Percentiles rank a stretch among this genome's conserved stretches.
phyloP scores from a whole-genome alignment of 2,329 filamentous ascomycete species.

The Colletotrichum endophyticum region DNA sequence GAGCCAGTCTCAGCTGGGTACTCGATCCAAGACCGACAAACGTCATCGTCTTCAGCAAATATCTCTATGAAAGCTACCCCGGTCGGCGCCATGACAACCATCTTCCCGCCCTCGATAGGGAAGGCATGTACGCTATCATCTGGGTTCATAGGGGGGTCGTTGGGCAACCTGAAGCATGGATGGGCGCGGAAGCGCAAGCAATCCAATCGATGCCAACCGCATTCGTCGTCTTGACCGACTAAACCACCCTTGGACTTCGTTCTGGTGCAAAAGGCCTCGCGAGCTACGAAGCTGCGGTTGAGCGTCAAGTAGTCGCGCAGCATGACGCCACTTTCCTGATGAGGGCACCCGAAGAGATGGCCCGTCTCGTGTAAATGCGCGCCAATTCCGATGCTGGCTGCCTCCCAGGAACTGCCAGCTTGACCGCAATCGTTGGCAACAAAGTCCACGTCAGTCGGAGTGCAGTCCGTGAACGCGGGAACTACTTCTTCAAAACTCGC shows the following conservation, averaged over 20 bases:
- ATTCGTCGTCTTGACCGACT: slow-evolving; percentile 80
- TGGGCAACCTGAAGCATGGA: slow-evolving; percentile 85
- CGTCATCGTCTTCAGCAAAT: slow-evolving; percentile 77
- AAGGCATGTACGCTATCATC: slow-evolving; percentile 87
- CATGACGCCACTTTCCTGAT: slow-evolving; percentile 93
- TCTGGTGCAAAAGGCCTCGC: slow-evolving; percentile 85
- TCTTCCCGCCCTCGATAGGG: slow-evolving; percentile 77
- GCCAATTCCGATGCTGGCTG: slow-evolving; percentile 92
- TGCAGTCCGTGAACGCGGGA: slow-evolving; percentile 88
- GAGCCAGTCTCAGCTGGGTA: slow-evolving; percentile 68
- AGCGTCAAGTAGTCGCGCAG: slow-evolving; percentile 83
- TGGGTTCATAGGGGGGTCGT: slow-evolving; percentile 66
- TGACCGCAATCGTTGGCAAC: slow-evolving; percentile 89
- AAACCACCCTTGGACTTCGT: slow-evolving; percentile 83
- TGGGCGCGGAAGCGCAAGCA: slow-evolving; percentile 88
- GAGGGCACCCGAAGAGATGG: slow-evolving; percentile 87
- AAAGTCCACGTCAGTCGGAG: slow-evolving; percentile 79
- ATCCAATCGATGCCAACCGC: slow-evolving; percentile 89
- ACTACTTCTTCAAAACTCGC: slow-evolving; percentile 88
- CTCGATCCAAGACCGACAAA: slow-evolving; percentile 83
- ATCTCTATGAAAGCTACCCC: slow-evolving; percentile 89
- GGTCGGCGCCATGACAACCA: slow-evolving; percentile 78
- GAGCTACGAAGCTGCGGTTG: slow-evolving; percentile 81
- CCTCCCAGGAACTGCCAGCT: slow-evolving; percentile 90
- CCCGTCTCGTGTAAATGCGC: slow-evolving; percentile 92